Percentiles rank a stretch among this genome's conserved stretches.
These are phyloP conservation scores for Pezicula neosporulosa DNA, from an alignment of 2,329 filamentous ascomycete species.

Conservation along the genomic window DNA sequence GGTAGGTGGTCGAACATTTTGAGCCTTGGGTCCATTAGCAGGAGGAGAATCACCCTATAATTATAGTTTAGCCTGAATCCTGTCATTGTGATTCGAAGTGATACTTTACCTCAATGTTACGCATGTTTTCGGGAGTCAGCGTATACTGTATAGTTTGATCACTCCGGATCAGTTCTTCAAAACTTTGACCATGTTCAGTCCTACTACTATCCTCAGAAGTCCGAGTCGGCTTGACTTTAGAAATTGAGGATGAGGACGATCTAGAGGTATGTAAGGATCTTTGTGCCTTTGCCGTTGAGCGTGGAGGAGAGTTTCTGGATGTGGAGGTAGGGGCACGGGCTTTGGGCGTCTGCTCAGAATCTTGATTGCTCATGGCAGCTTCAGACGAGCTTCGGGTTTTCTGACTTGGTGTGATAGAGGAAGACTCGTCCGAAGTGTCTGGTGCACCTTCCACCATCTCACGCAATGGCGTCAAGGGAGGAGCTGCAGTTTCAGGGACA, in stretches of 20 bases:
- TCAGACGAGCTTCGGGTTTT: constrained; percentile 13
- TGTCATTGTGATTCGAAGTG: background rate
- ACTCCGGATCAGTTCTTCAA: constrained; percentile 78
- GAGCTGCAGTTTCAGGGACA: constrained; percentile 16
- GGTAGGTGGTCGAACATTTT: constrained; percentile 13
- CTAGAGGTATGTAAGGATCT: constrained; percentile 39
- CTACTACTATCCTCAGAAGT: constrained; percentile 55
- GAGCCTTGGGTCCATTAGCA: constrained; percentile 1
- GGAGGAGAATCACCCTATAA: constrained; percentile 13
- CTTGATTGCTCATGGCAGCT: constrained; percentile 6
- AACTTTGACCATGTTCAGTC: constrained; percentile 59
- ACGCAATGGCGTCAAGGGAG: constrained; percentile 28
- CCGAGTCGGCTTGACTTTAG: constrained; percentile 49
- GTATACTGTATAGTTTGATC: constrained; percentile 82
- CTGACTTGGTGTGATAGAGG: constrained; percentile 18
- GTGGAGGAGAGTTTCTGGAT: constrained; percentile 8
- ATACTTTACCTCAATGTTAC: constrained; percentile 65
- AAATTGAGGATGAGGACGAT: constrained; percentile 43
- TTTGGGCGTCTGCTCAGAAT: constrained; percentile 1
- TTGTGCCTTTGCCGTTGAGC: constrained; percentile 8
- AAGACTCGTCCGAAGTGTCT: constrained; percentile 27
- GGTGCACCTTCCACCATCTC: constrained; percentile 28
- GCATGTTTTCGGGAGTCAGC: constrained; percentile 75
- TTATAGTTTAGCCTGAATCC: constrained; percentile 6
- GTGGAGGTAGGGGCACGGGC: constrained; percentile 2